These are phyloP conservation scores for Oryza officinalis DNA, from an alignment of 176 grass and related monocot species.

Conservation along the genomic window DNA sequence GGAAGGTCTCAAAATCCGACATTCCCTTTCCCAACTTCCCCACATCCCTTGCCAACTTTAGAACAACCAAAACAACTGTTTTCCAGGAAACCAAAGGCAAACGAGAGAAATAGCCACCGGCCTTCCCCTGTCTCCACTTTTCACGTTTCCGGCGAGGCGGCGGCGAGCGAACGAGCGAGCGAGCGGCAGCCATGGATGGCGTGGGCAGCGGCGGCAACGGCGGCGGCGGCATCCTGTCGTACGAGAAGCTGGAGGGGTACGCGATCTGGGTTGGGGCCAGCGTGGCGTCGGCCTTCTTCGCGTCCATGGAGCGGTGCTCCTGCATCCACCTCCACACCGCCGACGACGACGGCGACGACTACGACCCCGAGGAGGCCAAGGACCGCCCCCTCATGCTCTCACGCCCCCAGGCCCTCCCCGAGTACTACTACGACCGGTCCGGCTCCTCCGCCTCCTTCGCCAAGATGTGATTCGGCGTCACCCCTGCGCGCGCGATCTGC, in stretches of 20 bases:
- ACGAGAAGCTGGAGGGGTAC: slow-evolving; percentile 51
- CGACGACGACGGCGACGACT: slow-evolving; percentile 68
- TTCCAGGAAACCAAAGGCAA: background rate
- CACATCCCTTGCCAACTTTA: background rate
- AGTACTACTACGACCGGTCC: slow-evolving; percentile 53
- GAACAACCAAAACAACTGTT: background rate
- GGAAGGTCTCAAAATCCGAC: too few species aligned
- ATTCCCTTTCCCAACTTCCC: background rate
- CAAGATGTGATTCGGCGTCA: slow-evolving; percentile 42
- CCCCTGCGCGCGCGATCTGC: background rate
- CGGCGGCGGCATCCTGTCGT: slow-evolving; percentile 35
- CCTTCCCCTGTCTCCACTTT: background rate
- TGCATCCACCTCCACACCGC: slow-evolving; percentile 87
- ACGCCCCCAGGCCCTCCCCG: slow-evolving; percentile 44
- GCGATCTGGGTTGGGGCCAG: slow-evolving; percentile 61
- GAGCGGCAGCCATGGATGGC: slow-evolving; percentile 39
- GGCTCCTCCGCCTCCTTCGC: slow-evolving; percentile 42
- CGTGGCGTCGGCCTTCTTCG: slow-evolving; percentile 74
- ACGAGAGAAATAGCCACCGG: background rate
- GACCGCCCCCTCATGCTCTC: slow-evolving; percentile 71
- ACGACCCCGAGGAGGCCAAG: slow-evolving; percentile 65
- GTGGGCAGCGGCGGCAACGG: background rate
- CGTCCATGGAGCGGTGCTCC: slow-evolving; percentile 71
- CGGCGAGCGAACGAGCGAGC: background rate
- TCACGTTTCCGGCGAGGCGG: background rate